Conservation (phyloP, 352 stramenopile species). For the Heterotrichella gracilis region DNA sequence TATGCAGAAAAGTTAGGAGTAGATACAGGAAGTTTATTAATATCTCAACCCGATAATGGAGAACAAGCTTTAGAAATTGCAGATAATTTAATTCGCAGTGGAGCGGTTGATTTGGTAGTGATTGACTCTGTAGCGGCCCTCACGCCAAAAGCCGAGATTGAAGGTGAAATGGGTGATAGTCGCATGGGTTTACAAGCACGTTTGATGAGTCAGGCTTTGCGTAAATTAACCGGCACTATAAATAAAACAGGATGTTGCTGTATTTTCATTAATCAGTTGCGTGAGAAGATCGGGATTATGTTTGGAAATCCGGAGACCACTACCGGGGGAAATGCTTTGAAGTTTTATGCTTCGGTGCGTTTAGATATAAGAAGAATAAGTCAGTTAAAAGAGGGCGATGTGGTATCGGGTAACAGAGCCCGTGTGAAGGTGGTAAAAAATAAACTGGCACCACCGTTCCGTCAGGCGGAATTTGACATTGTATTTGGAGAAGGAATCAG, state of each 20-base stretch:
- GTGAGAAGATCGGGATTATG: conserved; percentile 73
- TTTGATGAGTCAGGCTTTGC: conserved; percentile 77
- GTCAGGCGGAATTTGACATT: conserved; percentile 70
- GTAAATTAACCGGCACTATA: conserved; percentile 54
- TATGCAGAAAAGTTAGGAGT: conserved; percentile 60
- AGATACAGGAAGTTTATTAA: conserved; percentile 67
- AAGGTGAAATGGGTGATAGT: conserved; percentile 63
- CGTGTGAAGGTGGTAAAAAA: conserved; percentile 95
- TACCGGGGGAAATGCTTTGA: conserved; percentile 45
- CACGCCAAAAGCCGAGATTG: conserved; percentile 64
- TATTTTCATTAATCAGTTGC: conserved; percentile 69
- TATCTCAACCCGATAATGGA: conserved; percentile 76
- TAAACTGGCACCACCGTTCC: conserved; percentile 80
- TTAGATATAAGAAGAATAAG: conserved; percentile 71
- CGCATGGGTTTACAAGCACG: conserved; percentile 81
- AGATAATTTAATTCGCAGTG: conserved; percentile 68
- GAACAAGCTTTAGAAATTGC: conserved; percentile 92
- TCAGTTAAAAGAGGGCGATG: conserved; percentile 46
- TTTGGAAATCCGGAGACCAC: conserved; percentile 88
- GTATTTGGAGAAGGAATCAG: conserved; percentile 79
- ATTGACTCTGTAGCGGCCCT: conserved; percentile 82
- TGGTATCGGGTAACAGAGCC: conserved; percentile 59
- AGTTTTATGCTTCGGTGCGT: conserved; percentile 51
- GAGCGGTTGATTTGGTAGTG: conserved; percentile 79
- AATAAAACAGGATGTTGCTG: too few species aligned